These are phyloP conservation scores for Ottelia alismoides DNA, from an alignment of 106 monocot genomes.

Conservation along the genomic window DNA sequence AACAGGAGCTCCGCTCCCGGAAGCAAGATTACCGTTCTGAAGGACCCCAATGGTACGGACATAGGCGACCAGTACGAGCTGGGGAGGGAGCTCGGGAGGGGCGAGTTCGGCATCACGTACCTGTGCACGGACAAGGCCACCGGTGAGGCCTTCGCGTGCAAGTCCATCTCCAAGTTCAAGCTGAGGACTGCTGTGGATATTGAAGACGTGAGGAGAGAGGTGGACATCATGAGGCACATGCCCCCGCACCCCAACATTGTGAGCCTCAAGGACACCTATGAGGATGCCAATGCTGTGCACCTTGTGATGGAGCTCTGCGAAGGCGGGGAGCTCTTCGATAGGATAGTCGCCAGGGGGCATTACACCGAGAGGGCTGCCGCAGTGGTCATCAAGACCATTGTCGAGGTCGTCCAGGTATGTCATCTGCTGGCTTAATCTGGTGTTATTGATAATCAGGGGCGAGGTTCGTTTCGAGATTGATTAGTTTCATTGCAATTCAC, in stretches of 20 bases:
- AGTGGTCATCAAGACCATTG: conserved; percentile 12
- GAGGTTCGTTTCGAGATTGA: too few relatives aligned
- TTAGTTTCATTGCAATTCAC: too few relatives aligned
- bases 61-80: conserved; percentile 7
- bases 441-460: too few relatives aligned
- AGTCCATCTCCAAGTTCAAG: conserved; percentile 18
- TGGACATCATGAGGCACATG: conserved; percentile 20
- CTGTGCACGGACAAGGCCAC: conserved; percentile 10
- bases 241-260: conserved; percentile 14
- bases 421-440: too few relatives aligned
- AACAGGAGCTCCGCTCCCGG: not conserved
- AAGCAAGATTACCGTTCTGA: conserved; percentile 7
- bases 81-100: conserved; percentile 14
- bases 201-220: conserved; percentile 18
- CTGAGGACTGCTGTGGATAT: conserved; percentile 13
- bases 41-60: conserved; percentile 8
- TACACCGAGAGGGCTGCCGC: conserved; percentile 15
- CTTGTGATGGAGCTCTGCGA: conserved; percentile 19
- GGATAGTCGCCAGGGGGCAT: conserved; percentile 15
- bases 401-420: conserved; percentile 17
- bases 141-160: conserved; percentile 11
- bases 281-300: conserved; percentile 15
- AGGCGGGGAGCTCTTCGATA: conserved; percentile 15
- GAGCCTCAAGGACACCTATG: conserved; percentile 13
- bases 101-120: conserved; percentile 14